Evolutionary conservation across 2,329 filamentous ascomycete species (phyloP).

Genomic region (Cordyceps militaris): DNA sequence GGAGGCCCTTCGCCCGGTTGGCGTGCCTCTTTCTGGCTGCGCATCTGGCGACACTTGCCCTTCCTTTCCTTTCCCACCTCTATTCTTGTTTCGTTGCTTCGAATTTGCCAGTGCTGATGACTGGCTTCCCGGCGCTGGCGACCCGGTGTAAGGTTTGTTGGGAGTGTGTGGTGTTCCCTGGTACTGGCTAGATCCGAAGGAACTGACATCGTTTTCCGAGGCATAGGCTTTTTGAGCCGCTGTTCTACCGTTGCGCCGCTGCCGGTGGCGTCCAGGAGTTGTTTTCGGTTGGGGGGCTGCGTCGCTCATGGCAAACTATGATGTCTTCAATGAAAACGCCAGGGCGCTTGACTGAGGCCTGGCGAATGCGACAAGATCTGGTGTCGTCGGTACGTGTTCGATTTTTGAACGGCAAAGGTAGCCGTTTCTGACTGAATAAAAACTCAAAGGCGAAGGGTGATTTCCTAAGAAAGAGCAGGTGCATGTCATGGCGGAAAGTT

Average conservation of each 20-base stretch:
- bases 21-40: conserved; percentile 35
- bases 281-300: conserved; percentile 25
- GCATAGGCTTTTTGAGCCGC: conserved; percentile 48
- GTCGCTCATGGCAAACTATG: conserved; percentile 26
- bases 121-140: conserved; percentile 23
- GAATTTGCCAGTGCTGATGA: conserved; percentile 20
- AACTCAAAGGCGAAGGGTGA: neutral
- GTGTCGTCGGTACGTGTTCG: neutral
- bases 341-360: neutral
- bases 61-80: conserved; percentile 25
- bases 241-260: conserved; percentile 34
- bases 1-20: conserved; percentile 32
- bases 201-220: conserved; percentile 46
- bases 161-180: conserved; percentile 39
- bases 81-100: conserved; percentile 24
- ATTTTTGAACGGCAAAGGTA: neutral
- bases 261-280: conserved; percentile 30
- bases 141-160: conserved; percentile 33
- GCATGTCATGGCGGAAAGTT: conserved; percentile 7
- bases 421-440: neutral
- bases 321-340: neutral
- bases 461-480: neutral
- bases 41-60: conserved; percentile 34
- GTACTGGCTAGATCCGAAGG: conserved; percentile 27
- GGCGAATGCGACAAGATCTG: neutral